A percentile compares a stretch with the other conserved stretches of the same genome.
These are phyloP conservation scores for Saccharomycopsis hybrid DNA, from an alignment of 1,139 yeast genomes.

Conservation along the genomic window DNA sequence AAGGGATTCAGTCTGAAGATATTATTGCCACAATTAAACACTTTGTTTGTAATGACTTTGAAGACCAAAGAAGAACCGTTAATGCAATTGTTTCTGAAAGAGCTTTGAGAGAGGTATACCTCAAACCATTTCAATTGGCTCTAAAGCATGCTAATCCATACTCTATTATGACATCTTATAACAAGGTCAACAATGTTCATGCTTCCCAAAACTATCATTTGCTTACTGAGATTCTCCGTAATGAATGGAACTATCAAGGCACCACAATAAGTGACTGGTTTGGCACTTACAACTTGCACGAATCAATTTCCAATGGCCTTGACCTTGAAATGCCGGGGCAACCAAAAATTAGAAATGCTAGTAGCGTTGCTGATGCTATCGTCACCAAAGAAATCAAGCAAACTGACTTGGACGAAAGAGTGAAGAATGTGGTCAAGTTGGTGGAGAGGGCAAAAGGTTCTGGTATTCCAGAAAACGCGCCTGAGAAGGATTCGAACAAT, in stretches of 20 bases:
- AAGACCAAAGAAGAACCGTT: constrained; percentile 50
- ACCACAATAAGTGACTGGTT: constrained; percentile 64
- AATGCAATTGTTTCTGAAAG: constrained; percentile 5
- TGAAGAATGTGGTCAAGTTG: background rate
- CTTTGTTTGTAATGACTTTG: constrained; percentile 48
- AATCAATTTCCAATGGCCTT: constrained; percentile 51
- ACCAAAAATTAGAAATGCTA: constrained; percentile 24
- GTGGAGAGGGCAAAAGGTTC: background rate
- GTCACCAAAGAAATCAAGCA: background rate
- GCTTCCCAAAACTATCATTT: too few species aligned
- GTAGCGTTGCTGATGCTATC: background rate
- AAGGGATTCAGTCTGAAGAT: too few species aligned
- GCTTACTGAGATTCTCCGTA: too few species aligned
- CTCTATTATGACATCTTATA: too few species aligned
- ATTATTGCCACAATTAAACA: too few species aligned
- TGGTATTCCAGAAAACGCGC: constrained; percentile 32
- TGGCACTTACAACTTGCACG: constrained; percentile 53
- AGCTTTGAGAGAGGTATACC: constrained; percentile 32
- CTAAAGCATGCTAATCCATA: constrained; percentile 32
- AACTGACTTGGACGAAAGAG: background rate
- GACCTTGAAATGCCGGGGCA: constrained; percentile 71
- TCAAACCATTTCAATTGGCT: constrained; percentile 57
- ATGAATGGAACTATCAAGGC: constrained; percentile 38
- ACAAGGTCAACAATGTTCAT: too few species aligned
- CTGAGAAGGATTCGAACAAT: constrained; percentile 44